Conservation (phyloP, 2,329 filamentous ascomycete species). For the Alternaria sp. region DNA sequence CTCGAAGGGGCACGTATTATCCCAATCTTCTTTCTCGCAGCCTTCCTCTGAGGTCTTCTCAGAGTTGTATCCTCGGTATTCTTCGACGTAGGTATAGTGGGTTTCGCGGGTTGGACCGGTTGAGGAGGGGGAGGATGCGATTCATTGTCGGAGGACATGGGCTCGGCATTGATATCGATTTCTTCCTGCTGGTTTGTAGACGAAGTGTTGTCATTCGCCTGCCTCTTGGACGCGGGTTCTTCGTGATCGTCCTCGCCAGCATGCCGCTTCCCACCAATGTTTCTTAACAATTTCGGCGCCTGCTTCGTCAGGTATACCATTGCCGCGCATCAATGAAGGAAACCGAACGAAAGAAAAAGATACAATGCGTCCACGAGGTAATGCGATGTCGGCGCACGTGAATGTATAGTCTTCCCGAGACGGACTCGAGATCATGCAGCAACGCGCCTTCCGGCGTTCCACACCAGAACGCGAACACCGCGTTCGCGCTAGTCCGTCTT, state of each 20-base stretch:
- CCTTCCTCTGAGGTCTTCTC: slow-evolving; percentile 7
- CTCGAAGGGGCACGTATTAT: slow-evolving; percentile 10
- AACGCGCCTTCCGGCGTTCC: slow-evolving; percentile 1
- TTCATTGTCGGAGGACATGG: slow-evolving; percentile 33
- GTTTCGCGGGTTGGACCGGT: slow-evolving; percentile 5
- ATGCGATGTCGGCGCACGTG: not conserved
- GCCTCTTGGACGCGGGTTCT: slow-evolving; percentile 21
- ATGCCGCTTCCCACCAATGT: slow-evolving; percentile 43
- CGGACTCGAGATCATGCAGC: not conserved
- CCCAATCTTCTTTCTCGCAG: not conserved
- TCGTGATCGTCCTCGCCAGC: slow-evolving; percentile 48
- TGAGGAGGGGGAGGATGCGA: slow-evolving; percentile 2
- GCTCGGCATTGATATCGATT: slow-evolving; percentile 25
- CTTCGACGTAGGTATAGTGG: not conserved
- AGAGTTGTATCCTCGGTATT: slow-evolving; percentile 3
- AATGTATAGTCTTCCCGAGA: not conserved
- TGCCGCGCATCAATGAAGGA: not conserved
- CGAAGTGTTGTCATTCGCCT: not conserved
- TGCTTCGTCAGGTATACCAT: slow-evolving; percentile 21
- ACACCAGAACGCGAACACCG: slow-evolving; percentile 5
- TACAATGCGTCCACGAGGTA: not conserved
- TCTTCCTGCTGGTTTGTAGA: slow-evolving; percentile 1
- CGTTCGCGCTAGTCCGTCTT: slow-evolving; percentile 15
- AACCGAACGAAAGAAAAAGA: not conserved
- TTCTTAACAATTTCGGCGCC: slow-evolving; percentile 32